Conservation (phyloP, 768 basidiomycete species). For the Xerocomus potaroensis region DNA sequence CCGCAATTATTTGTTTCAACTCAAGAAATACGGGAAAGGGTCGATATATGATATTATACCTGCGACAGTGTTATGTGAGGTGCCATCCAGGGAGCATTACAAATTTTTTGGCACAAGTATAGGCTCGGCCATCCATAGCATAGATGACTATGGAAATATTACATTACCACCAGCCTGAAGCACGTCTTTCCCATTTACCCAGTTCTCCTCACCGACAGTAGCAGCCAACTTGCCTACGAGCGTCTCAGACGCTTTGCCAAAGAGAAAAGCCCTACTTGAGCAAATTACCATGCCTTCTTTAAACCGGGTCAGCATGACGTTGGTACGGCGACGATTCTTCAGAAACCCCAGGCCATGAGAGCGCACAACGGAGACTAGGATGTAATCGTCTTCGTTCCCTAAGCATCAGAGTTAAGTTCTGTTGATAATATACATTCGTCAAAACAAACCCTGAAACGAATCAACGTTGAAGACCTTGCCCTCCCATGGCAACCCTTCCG, state of each 20-base stretch:
- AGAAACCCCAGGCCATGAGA: conserved; percentile 61
- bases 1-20: no score
- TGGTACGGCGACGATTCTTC: conserved; percentile 56
- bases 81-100: no score
- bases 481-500: conserved; percentile 44
- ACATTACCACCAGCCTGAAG: conserved; percentile 1
- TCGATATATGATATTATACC: no score
- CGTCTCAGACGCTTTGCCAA: conserved; percentile 13
- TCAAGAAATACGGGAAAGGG: neutral
- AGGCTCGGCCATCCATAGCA: no score
- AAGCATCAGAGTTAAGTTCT: conserved; percentile 8
- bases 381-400: conserved; percentile 81
- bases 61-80: no score
- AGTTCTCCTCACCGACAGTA: conserved; percentile 6
- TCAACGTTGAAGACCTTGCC: conserved; percentile 76
- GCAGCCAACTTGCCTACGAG: conserved; percentile 25
- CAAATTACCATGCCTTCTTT: conserved; percentile 72
- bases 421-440: neutral
- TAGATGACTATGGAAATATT: neutral
- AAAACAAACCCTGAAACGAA: conserved; percentile 67
- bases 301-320: conserved; percentile 83
- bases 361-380: conserved; percentile 68
- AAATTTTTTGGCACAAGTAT: no score
- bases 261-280: conserved; percentile 38
- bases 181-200: conserved; percentile 13